A percentile compares a stretch with the other conserved stretches of the same genome.
These are phyloP conservation scores for Backusella psychrophila DNA, from an alignment of 192 early-diverging fungal genomes.

Conservation along the genomic window DNA sequence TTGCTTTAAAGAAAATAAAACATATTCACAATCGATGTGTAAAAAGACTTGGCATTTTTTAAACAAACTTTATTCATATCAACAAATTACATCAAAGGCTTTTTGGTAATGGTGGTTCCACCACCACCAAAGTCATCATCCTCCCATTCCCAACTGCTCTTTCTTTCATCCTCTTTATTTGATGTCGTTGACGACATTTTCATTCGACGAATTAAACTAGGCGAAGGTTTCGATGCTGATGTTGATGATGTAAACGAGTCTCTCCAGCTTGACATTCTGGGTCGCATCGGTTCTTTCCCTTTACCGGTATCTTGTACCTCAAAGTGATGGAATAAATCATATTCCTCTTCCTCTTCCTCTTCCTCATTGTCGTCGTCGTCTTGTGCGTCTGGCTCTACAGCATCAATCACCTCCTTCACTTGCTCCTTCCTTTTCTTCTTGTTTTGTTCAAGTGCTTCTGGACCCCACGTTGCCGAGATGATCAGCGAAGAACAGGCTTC, in stretches of 20 bases:
- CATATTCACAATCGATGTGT: no score
- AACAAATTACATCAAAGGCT: background rate
- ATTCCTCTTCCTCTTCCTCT: background rate
- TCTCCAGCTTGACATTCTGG: background rate
- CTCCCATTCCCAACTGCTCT: slow-evolving; percentile 12
- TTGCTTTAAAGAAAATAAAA: no score
- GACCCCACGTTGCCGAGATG: slow-evolving; percentile 30
- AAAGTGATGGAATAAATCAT: background rate
- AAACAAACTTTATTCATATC: no score
- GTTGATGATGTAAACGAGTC: background rate
- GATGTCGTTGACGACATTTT: background rate
- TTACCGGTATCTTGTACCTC: background rate
- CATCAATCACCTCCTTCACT: background rate
- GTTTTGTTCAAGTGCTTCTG: background rate
- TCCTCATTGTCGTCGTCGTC: background rate
- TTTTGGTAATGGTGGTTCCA: background rate
- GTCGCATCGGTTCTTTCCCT: background rate
- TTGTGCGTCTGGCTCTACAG: background rate
- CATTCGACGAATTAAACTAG: slow-evolving; percentile 3
- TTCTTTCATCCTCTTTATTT: background rate
- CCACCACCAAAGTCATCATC: background rate
- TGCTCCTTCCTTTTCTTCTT: background rate
- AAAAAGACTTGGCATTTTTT: no score
- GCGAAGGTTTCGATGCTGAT: background rate
- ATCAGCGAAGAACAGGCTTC: slow-evolving; percentile 26